Evolutionary conservation across 228 moss, liverwort and hornwort genomes (phyloP).

Genomic region (Sphagnum fallax): DNA sequence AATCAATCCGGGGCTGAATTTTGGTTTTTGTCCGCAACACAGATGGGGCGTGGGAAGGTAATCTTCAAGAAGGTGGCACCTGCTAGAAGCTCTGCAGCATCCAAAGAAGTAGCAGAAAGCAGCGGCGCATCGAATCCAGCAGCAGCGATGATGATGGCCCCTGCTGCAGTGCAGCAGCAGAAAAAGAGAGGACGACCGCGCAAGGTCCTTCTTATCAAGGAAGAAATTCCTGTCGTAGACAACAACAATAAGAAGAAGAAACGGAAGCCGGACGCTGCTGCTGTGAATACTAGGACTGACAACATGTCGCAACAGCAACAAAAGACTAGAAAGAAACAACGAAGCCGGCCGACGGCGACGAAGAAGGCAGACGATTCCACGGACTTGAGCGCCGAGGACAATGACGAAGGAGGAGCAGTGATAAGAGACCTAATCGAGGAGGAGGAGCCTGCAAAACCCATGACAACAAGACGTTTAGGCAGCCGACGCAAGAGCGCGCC

Average conservation of each 20-base stretch:
- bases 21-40: constrained; percentile 1
- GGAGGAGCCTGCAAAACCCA: constrained; percentile 39
- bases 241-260: constrained; percentile 17
- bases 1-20: too few relatives aligned
- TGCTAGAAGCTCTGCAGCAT: constrained; percentile 27
- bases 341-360: constrained; percentile 30
- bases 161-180: constrained; percentile 44
- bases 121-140: constrained; percentile 29
- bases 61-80: constrained; percentile 62
- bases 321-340: constrained; percentile 58
- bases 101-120: constrained; percentile 72
- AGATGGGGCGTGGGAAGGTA: constrained; percentile 91
- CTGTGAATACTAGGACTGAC: constrained; percentile 23
- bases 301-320: constrained; percentile 54
- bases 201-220: constrained; percentile 48
- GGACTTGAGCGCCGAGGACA: constrained; percentile 42
- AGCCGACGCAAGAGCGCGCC: constrained; percentile 92
- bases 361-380: constrained; percentile 55
- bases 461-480: constrained; percentile 63
- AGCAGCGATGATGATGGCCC: constrained; percentile 10
- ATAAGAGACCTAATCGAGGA: constrained; percentile 42
- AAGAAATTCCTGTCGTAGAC: constrained; percentile 50
- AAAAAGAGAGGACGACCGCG: constrained; percentile 87
- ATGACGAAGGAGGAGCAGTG: constrained; percentile 27
- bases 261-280: constrained; percentile 19